Evolutionary conservation across 768 basidiomycete genomes (phyloP).

Genomic region (Lactarius sp.): DNA sequence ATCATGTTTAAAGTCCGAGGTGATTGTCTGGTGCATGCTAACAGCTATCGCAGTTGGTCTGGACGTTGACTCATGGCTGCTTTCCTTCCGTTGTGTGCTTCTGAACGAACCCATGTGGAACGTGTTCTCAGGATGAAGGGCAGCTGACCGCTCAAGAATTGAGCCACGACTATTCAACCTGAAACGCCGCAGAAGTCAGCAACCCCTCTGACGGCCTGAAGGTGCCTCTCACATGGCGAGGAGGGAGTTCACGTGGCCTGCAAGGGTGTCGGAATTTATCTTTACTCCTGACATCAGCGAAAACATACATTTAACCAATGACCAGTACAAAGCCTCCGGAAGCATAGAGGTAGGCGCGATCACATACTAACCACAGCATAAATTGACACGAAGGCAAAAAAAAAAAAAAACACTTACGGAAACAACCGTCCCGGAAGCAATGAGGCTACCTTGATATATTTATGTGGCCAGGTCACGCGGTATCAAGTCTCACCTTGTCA

Average conservation of each 20-base stretch:
- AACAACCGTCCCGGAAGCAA: slow-evolving; percentile 23
- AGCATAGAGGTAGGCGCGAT: slow-evolving; percentile 43
- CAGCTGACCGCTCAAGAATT: not conserved
- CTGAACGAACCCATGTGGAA: not conserved
- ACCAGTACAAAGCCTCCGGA: slow-evolving; percentile 49
- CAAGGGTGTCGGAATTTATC: not conserved
- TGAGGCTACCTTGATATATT: slow-evolving; percentile 15
- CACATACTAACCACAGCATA: slow-evolving; percentile 15
- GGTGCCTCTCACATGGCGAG: slow-evolving; percentile 42
- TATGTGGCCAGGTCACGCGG: not conserved
- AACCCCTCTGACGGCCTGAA: not conserved
- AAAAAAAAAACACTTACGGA: slow-evolving; percentile 7
- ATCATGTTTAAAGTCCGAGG: not conserved
- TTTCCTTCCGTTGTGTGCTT: not conserved
- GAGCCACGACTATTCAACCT: slow-evolving; percentile 15
- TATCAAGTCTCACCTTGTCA: slow-evolving; percentile 26
- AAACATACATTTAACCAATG: slow-evolving; percentile 45
- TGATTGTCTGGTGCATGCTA: not conserved
- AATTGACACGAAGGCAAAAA: not conserved
- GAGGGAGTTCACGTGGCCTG: slow-evolving; percentile 50
- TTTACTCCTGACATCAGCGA: not conserved
- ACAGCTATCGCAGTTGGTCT: not conserved
- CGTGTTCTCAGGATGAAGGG: too few species aligned
- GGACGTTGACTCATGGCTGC: not conserved
- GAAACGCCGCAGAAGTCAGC: not conserved